A percentile compares a stretch with the other conserved stretches of the same genome.
phyloP scores from a whole-genome alignment of 176 grass and related monocot species.

The Phyllostachys edulis region DNA sequence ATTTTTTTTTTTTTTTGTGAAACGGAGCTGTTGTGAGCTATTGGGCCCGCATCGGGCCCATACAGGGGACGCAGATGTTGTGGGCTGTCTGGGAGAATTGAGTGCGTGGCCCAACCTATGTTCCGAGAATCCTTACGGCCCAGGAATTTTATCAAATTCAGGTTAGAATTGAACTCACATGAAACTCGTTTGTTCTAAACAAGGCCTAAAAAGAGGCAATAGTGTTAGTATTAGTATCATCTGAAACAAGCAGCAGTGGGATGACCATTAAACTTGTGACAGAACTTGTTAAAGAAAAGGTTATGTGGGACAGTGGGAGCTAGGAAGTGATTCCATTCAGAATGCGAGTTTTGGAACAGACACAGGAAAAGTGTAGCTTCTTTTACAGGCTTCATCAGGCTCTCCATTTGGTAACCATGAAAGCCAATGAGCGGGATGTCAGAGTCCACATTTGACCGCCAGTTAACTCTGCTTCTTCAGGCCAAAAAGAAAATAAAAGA shows the following conservation, averaged over 20 bases:
- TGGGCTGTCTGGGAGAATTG: neutral
- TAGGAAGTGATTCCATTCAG: neutral
- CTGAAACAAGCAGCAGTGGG: too few relatives aligned
- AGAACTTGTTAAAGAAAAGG: neutral
- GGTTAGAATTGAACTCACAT: too few relatives aligned
- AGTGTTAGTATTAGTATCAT: too few relatives aligned
- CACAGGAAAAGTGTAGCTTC: neutral
- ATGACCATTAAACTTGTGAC: neutral
- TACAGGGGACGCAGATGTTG: neutral
- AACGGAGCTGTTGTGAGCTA: neutral
- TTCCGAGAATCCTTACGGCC: neutral
- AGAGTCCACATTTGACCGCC: neutral
- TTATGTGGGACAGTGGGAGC: neutral
- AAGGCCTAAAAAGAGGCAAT: too few relatives aligned
- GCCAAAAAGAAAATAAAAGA: too few relatives aligned
- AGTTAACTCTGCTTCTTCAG: neutral
- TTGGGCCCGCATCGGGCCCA: neutral
- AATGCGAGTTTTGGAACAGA: neutral
- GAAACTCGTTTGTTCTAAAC: too few relatives aligned
- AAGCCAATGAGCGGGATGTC: neutral
- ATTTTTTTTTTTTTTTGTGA: too few relatives aligned
- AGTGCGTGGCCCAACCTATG: neutral
- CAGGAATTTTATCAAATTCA: neutral
- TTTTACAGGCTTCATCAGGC: neutral
- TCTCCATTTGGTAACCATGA: neutral